Percentiles rank a stretch among this genome's conserved stretches.
Conservation (phyloP, 441 rosid genomes). For the California macrophylla region DNA sequence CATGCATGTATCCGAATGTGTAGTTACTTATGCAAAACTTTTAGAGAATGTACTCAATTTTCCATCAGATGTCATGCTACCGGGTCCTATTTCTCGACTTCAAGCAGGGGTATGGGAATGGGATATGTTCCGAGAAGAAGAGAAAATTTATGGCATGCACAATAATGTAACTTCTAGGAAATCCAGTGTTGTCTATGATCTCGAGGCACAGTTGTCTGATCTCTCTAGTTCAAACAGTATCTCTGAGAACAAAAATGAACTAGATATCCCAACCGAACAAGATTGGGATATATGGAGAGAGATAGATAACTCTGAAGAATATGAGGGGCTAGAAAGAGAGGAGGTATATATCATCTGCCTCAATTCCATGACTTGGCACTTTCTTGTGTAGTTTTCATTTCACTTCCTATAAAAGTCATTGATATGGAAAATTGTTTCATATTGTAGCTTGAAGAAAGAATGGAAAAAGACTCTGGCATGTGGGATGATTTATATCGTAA, state of each 20-base stretch:
- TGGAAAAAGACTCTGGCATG: constrained; percentile 48
- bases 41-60: constrained; percentile 65
- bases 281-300: constrained; percentile 66
- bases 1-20: constrained; percentile 71
- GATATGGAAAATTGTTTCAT: constrained; percentile 20
- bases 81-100: constrained; percentile 51
- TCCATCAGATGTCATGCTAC: constrained; percentile 75
- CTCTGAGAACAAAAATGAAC: constrained; percentile 38
- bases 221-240: constrained; percentile 29
- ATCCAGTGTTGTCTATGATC: constrained; percentile 43
- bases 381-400: background rate
- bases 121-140: constrained; percentile 42
- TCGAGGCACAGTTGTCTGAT: constrained; percentile 54
- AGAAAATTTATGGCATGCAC: constrained; percentile 26
- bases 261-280: constrained; percentile 49
- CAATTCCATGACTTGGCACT: constrained; percentile 6
- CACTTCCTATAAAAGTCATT: constrained; percentile 17
- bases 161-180: constrained; percentile 23
- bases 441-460: constrained; percentile 82
- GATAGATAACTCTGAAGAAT: constrained; percentile 60
- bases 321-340: constrained; percentile 67
- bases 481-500: constrained; percentile 91
- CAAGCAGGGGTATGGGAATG: constrained; percentile 73
- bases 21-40: constrained; percentile 63
- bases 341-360: constrained; percentile 49